Evolutionary conservation across 345 rosid genomes (phyloP).

Genomic region (Sapria himalayana): DNA sequence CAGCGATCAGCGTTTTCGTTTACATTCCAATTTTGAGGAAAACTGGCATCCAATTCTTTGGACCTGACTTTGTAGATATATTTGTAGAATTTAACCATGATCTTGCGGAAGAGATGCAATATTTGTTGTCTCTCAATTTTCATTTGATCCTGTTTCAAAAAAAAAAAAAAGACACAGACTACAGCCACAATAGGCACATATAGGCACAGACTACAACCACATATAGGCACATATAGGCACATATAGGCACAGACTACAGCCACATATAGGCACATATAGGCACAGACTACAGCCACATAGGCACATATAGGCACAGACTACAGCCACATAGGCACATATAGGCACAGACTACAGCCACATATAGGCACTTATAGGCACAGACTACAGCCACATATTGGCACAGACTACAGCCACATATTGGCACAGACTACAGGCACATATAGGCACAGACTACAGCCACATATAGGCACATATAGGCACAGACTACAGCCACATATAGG

Average conservation of each 20-base stretch:
- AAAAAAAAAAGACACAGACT: constrained; percentile 2
- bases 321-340: constrained; percentile 43
- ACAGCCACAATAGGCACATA: constrained; percentile 3
- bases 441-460: neutral
- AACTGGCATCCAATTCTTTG: constrained; percentile 32
- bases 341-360: neutral
- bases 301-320: constrained; percentile 5
- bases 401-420: neutral
- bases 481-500: no score
- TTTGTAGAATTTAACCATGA: constrained; percentile 55
- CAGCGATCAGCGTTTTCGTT: neutral
- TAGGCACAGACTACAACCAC: neutral
- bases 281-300: neutral
- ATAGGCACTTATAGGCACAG: neutral
- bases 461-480: constrained; percentile 5
- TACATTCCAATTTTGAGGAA: constrained; percentile 20
- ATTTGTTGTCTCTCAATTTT: constrained; percentile 57
- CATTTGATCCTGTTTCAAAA: constrained; percentile 55
- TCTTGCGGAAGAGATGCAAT: constrained; percentile 43
- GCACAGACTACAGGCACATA: no score
- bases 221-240: neutral
- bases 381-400: neutral
- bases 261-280: neutral
- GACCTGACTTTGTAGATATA: constrained; percentile 40
- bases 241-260: neutral